These are phyloP conservation scores for Cyberlindnera meyerae DNA, from an alignment of 805 yeast species.

Conservation along the genomic window DNA sequence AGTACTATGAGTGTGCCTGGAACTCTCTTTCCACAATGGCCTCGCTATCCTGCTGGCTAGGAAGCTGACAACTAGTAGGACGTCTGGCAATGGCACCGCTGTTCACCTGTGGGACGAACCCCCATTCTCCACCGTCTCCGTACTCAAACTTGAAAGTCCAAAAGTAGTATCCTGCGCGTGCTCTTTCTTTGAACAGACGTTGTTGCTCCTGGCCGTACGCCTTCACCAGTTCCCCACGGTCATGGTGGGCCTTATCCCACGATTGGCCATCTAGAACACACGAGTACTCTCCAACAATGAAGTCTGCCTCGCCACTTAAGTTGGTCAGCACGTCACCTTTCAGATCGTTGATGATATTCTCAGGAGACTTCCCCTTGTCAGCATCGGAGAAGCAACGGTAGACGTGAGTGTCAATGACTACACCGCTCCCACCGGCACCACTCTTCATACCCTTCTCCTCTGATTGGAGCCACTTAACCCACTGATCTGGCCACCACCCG, in stretches of 20 bases:
- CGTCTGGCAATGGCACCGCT: constrained; percentile 48
- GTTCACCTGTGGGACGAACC: constrained; percentile 70
- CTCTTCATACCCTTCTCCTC: constrained; percentile 33
- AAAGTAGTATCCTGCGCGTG: constrained; percentile 72
- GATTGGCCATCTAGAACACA: constrained; percentile 76
- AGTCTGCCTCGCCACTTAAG: constrained; percentile 51
- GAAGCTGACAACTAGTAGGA: constrained; percentile 27
- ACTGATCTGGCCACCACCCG: constrained; percentile 87
- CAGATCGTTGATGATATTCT: constrained; percentile 56
- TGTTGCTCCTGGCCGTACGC: constrained; percentile 59
- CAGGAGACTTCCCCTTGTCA: constrained; percentile 64
- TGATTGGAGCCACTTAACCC: constrained; percentile 56
- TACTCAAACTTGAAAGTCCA: constrained; percentile 87
- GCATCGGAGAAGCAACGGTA: constrained; percentile 80
- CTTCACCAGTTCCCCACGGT: constrained; percentile 51
- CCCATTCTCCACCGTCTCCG: constrained; percentile 98
- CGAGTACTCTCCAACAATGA: constrained; percentile 85
- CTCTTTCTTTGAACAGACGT: constrained; percentile 43
- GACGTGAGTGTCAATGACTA: constrained; percentile 78
- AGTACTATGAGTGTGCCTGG: constrained; percentile 54
- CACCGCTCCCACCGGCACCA: constrained; percentile 41
- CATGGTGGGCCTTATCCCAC: constrained; percentile 52
- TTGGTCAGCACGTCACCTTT: constrained; percentile 44
- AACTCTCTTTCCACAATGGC: constrained; percentile 34
- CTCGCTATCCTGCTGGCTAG: constrained; percentile 39